A percentile compares a stretch with the other conserved stretches of the same genome.
phyloP scores from a whole-genome alignment of 2,329 filamentous ascomycete species.

The Fusarium sambucinum region DNA sequence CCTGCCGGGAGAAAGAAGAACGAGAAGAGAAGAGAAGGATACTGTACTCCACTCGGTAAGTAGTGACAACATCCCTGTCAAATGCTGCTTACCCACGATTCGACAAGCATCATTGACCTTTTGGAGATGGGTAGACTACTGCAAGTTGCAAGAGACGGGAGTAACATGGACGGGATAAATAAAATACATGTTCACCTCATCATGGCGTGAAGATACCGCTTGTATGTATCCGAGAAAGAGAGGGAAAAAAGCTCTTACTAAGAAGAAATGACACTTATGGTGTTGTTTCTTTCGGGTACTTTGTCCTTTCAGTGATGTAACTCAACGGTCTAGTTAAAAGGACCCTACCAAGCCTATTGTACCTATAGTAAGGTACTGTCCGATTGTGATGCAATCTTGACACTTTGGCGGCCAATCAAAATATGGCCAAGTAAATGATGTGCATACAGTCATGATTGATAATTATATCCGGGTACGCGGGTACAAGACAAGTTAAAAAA shows the following conservation, averaged over 20 bases:
- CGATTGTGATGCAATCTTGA: constrained; percentile 4
- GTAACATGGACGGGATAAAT: neutral
- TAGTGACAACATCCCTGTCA: constrained; percentile 12
- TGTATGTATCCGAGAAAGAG: neutral
- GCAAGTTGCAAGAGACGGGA: neutral
- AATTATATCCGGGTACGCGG: constrained; percentile 2
- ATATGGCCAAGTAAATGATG: constrained; percentile 3
- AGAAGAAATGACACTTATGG: neutral
- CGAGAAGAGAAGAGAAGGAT: too few relatives aligned
- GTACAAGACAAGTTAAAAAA: neutral
- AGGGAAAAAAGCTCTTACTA: neutral
- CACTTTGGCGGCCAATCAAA: constrained; percentile 3
- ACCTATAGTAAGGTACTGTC: neutral
- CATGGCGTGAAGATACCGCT: neutral
- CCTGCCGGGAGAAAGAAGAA: constrained; percentile 1
- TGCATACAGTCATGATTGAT: neutral
- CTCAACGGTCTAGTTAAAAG: too few relatives aligned
- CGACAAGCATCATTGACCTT: neutral
- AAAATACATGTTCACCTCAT: neutral
- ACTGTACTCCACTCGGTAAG: constrained; percentile 26
- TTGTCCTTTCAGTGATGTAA: neutral
- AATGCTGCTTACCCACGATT: neutral
- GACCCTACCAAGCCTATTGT: neutral
- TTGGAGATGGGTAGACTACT: neutral
- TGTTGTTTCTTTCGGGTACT: neutral